Conservation (phyloP, 371 early-diverging fungal species). For the Amoeboaphelidium protococcarum region DNA sequence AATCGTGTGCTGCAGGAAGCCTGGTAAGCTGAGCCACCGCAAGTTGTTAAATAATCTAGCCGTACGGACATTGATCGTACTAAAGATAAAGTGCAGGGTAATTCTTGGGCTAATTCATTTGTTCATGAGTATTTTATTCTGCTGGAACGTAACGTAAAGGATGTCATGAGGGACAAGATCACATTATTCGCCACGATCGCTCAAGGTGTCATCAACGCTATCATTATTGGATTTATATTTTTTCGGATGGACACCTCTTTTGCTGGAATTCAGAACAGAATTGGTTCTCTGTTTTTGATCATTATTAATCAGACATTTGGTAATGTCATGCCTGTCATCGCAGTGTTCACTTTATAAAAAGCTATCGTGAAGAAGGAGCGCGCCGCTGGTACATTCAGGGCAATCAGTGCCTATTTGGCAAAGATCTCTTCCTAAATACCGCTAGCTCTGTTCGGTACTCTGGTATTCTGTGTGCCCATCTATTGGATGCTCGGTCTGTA, state of each 20-base stretch:
- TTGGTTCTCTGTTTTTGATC: conserved; percentile 20
- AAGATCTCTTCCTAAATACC: conserved; percentile 16
- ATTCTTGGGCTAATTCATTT: conserved; percentile 6
- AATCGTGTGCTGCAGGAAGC: conserved; percentile 11
- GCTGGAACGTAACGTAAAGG: conserved; percentile 14
- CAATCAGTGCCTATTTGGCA: conserved; percentile 17
- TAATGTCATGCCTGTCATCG: conserved; percentile 16
- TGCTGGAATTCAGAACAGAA: conserved; percentile 15
- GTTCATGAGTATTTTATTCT: conserved; percentile 9
- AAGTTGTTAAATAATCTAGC: too few relatives aligned
- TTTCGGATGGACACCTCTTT: conserved; percentile 5
- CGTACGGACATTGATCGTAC: neutral
- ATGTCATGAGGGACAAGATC: conserved; percentile 9
- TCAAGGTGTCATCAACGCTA: conserved; percentile 9
- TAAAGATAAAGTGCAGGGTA: neutral
- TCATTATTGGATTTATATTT: conserved; percentile 5
- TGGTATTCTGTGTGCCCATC: conserved; percentile 9
- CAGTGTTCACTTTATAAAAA: conserved; percentile 13
- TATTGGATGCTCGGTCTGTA: conserved; percentile 18
- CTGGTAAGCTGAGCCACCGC: too few relatives aligned
- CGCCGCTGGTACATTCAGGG: conserved; percentile 17
- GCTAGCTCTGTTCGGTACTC: conserved; percentile 6
- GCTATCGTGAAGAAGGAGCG: conserved; percentile 22
- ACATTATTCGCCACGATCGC: conserved; percentile 11
- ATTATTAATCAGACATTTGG: conserved; percentile 20